Percentiles rank a stretch among this genome's conserved stretches.
These are phyloP conservation scores for Chamaecrista fasciculata DNA, from an alignment of 306 rosid genomes.

Conservation along the genomic window DNA sequence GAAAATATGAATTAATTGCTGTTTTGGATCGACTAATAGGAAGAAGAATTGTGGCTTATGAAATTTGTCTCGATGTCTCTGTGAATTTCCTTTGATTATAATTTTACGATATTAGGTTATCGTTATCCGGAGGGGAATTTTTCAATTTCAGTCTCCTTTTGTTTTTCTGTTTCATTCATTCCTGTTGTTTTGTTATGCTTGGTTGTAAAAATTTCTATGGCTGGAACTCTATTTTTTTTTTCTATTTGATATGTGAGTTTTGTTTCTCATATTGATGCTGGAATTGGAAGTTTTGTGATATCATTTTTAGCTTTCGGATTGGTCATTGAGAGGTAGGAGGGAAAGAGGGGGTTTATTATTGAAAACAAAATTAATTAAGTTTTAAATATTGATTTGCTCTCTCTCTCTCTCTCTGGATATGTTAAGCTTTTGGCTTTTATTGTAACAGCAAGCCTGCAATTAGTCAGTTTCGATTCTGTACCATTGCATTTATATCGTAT, in stretches of 20 bases:
- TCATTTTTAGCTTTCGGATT: slow-evolving; percentile 10
- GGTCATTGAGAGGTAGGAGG: background rate
- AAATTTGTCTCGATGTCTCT: background rate
- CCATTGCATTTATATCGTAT: slow-evolving; percentile 29
- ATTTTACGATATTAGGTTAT: background rate
- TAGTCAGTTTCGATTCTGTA: slow-evolving; percentile 21
- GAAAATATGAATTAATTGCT: slow-evolving; percentile 6
- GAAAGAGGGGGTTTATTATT: background rate
- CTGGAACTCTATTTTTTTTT: background rate
- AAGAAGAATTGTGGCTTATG: background rate
- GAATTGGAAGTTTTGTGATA: slow-evolving; percentile 2
- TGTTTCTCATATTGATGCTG: background rate
- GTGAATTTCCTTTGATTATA: background rate
- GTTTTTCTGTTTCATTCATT: background rate
- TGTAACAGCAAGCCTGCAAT: slow-evolving; percentile 35
- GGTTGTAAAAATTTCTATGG: background rate
- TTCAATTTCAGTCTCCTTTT: background rate
- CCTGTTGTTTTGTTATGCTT: background rate
- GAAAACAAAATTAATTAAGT: background rate
- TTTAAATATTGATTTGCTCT: slow-evolving; percentile 8
- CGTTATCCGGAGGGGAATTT: background rate
- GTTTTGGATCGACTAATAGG: background rate
- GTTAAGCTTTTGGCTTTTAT: slow-evolving; percentile 38
- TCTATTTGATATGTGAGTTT: background rate
- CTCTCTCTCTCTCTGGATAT: background rate